Evolutionary conservation across 2,329 filamentous ascomycete genomes (phyloP).

Genomic region (Phialophora macrospora): DNA sequence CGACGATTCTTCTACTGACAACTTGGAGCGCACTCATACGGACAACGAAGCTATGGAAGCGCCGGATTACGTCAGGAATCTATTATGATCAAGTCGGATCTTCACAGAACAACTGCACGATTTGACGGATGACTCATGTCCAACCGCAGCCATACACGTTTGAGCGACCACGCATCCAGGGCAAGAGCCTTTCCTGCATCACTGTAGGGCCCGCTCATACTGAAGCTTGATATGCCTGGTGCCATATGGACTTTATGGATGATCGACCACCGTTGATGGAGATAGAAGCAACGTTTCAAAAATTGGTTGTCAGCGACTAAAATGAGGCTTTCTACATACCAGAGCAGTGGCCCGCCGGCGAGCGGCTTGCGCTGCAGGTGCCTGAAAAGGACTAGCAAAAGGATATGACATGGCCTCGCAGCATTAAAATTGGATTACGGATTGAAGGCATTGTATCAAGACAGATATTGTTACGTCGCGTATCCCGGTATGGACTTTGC

Average conservation of each 20-base stretch:
- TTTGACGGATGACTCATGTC: background rate
- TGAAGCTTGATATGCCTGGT: background rate
- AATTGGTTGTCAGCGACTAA: background rate
- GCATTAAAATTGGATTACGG: slow-evolving; percentile 1
- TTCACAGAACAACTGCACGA: background rate
- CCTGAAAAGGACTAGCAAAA: slow-evolving; percentile 15
- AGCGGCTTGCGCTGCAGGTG: slow-evolving; percentile 10
- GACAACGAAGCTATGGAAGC: slow-evolving; percentile 33
- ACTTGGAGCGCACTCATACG: slow-evolving; percentile 32
- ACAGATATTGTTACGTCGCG: background rate
- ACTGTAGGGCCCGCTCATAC: background rate
- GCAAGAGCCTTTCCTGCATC: background rate
- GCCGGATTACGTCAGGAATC: slow-evolving; percentile 11
- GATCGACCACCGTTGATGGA: background rate
- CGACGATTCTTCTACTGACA: slow-evolving; percentile 27
- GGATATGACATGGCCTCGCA: slow-evolving; percentile 1
- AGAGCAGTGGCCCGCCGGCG: background rate
- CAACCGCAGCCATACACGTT: background rate
- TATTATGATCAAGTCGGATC: background rate
- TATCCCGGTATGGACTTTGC: background rate
- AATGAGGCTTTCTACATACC: background rate
- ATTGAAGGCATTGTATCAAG: background rate
- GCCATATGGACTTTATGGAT: background rate
- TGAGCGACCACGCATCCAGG: background rate
- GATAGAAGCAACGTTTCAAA: background rate